These are phyloP conservation scores for Rhynchosporium agropyri DNA, from an alignment of 2,329 filamentous ascomycete species.

Conservation along the genomic window DNA sequence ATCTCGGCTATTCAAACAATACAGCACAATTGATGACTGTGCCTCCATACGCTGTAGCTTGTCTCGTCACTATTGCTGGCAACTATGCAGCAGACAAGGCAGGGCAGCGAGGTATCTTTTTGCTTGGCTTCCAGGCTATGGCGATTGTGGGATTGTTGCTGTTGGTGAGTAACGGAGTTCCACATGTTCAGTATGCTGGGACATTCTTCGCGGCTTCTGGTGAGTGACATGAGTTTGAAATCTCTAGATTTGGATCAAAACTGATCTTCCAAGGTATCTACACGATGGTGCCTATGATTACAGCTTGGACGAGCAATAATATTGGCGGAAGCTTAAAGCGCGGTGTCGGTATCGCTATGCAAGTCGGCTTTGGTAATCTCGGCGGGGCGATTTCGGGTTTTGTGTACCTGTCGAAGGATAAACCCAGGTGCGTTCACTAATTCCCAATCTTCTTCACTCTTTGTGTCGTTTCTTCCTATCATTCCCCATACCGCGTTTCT, in stretches of 20 bases:
- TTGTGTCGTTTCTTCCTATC: not conserved
- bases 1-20: conserved; percentile 53
- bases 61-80: conserved; percentile 64
- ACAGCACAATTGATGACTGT: conserved; percentile 49
- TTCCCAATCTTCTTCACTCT: not conserved
- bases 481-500: too few relatives aligned
- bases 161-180: conserved; percentile 64
- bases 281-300: conserved; percentile 53
- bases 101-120: conserved; percentile 68
- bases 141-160: conserved; percentile 78
- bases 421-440: conserved; percentile 32
- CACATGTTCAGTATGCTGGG: conserved; percentile 54
- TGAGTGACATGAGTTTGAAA: conserved; percentile 42
- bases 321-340: conserved; percentile 59
- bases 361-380: conserved; percentile 62
- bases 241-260: conserved; percentile 30
- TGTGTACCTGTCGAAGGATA: conserved; percentile 50
- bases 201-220: conserved; percentile 49
- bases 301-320: conserved; percentile 46
- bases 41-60: conserved; percentile 57
- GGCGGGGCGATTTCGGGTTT: conserved; percentile 42
- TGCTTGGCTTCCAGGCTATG: conserved; percentile 65
- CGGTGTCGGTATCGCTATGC: conserved; percentile 64
- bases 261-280: conserved; percentile 43
- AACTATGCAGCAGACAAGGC: conserved; percentile 77